These are phyloP conservation scores for Orbilia brochopaga DNA, from an alignment of 2,329 filamentous ascomycete species.

Conservation along the genomic window DNA sequence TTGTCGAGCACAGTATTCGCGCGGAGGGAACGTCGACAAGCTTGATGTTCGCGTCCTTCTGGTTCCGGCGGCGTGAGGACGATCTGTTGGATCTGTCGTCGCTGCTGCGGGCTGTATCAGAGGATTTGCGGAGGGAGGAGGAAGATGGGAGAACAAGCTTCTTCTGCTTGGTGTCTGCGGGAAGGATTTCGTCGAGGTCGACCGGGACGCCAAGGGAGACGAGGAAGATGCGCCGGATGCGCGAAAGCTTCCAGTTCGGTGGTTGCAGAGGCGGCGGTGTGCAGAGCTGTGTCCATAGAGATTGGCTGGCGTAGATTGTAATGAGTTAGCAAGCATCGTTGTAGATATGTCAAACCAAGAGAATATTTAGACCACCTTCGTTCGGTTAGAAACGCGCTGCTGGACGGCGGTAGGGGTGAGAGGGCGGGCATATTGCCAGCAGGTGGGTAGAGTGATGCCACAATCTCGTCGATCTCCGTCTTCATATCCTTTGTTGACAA, in stretches of 20 bases:
- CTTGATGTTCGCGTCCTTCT: conserved; percentile 49
- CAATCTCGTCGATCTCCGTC: conserved; percentile 22
- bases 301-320: conserved; percentile 58
- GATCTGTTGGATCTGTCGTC: conserved; percentile 56
- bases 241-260: conserved; percentile 95
- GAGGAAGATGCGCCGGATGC: conserved; percentile 90
- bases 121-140: conserved; percentile 54
- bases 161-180: conserved; percentile 89
- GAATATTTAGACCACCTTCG: conserved; percentile 22
- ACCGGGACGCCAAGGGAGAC: conserved; percentile 95
- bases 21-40: conserved; percentile 54
- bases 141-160: conserved; percentile 88
- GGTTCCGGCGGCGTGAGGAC: conserved; percentile 58
- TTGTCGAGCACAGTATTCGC: conserved; percentile 55
- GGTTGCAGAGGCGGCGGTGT: conserved; percentile 92
- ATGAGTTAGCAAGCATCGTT: not conserved
- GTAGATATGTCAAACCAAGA: conserved; percentile 1
- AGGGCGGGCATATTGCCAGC: conserved; percentile 52
- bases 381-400: conserved; percentile 49
- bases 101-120: conserved; percentile 37
- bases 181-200: conserved; percentile 94
- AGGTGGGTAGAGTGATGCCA: conserved; percentile 53
- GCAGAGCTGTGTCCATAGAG: conserved; percentile 94
- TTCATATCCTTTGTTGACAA: conserved; percentile 29
- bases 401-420: conserved; percentile 19